These are phyloP conservation scores for Pyrenophora seminiperda DNA, from an alignment of 2,329 filamentous ascomycete species.

Conservation along the genomic window DNA sequence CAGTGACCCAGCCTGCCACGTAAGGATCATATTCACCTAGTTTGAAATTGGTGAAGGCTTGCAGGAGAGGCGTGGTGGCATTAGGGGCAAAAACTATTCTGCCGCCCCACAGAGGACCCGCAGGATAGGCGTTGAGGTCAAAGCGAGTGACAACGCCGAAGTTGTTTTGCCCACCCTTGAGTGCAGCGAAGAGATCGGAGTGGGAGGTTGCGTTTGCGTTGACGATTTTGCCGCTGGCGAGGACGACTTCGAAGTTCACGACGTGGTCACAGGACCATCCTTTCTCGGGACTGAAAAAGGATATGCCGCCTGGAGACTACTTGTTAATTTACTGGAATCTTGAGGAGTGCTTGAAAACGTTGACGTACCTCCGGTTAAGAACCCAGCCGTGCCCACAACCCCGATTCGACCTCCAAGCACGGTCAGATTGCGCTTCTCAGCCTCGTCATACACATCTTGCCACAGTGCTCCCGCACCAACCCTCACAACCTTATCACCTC, in stretches of 20 bases:
- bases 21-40: conserved; percentile 26
- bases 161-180: conserved; percentile 53
- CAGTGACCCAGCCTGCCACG: conserved; percentile 32
- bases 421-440: conserved; percentile 23
- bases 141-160: conserved; percentile 53
- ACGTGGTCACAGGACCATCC: conserved; percentile 34
- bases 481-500: conserved; percentile 19
- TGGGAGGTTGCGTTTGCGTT: conserved; percentile 45
- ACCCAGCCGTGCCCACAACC: conserved; percentile 37
- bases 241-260: conserved; percentile 45
- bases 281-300: conserved; percentile 26
- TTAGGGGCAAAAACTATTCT: conserved; percentile 20
- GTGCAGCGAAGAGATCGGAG: conserved; percentile 48
- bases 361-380: conserved; percentile 36
- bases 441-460: conserved; percentile 43
- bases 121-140: conserved; percentile 39
- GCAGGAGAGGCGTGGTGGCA: conserved; percentile 19
- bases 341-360: not conserved
- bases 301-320: conserved; percentile 21
- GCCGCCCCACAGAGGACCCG: conserved; percentile 25
- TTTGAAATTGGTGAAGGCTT: conserved; percentile 31
- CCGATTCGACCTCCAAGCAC: conserved; percentile 35
- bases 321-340: not conserved
- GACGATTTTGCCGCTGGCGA: conserved; percentile 47
- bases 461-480: conserved; percentile 40